Evolutionary conservation across 768 basidiomycete genomes (phyloP).

Genomic region (Lactarius quietus): DNA sequence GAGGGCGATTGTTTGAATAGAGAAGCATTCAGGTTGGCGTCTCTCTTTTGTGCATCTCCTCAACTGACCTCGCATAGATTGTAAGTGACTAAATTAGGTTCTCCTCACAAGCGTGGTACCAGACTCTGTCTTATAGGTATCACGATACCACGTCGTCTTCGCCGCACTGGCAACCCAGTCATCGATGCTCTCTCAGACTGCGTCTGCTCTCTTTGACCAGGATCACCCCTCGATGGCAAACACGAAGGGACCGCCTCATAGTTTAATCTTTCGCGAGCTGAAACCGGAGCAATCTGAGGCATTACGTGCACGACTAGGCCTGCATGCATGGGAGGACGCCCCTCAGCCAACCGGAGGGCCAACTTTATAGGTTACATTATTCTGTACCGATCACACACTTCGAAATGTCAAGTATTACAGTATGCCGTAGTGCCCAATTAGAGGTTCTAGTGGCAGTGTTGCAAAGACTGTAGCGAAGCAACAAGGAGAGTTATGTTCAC

Average conservation of each 20-base stretch:
- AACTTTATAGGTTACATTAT: neutral
- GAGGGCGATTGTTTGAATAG: conserved; percentile 74
- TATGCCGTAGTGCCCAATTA: neutral
- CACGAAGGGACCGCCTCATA: conserved; percentile 43
- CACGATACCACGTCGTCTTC: conserved; percentile 72
- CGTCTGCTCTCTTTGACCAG: conserved; percentile 69
- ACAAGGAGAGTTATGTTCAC: conserved; percentile 20
- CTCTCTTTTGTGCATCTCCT: neutral
- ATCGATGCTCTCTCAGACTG: conserved; percentile 70
- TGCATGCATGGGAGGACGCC: conserved; percentile 44
- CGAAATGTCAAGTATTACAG: neutral
- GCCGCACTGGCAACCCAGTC: conserved; percentile 77
- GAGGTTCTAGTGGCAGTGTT: neutral
- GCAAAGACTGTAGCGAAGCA: neutral
- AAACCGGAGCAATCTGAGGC: conserved; percentile 46
- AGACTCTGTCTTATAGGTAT: conserved; percentile 45
- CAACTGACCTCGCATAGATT: conserved; percentile 26
- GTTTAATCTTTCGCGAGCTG: conserved; percentile 55
- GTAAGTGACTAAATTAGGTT: neutral
- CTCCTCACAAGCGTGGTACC: neutral
- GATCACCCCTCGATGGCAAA: conserved; percentile 59
- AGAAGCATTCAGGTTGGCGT: conserved; percentile 73
- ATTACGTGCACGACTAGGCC: conserved; percentile 43
- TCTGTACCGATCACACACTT: conserved; percentile 1
- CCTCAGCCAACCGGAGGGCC: conserved; percentile 8